These are phyloP conservation scores for Diaporthe destruens DNA, from an alignment of 2,329 filamentous ascomycete species.

Conservation along the genomic window DNA sequence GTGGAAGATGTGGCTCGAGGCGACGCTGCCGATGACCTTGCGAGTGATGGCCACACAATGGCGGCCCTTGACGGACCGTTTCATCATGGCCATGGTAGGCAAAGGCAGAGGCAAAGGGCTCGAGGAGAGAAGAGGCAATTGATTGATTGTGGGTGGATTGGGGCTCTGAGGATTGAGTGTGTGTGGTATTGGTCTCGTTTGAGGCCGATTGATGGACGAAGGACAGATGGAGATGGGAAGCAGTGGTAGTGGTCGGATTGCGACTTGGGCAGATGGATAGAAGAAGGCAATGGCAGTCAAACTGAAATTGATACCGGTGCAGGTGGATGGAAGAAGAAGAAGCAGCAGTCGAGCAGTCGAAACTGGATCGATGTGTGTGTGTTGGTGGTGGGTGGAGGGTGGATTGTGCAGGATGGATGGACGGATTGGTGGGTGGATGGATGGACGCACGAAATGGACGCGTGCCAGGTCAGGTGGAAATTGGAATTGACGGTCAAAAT, in stretches of 20 bases:
- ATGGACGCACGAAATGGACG: no score
- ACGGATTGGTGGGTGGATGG: no score
- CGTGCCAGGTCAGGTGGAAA: no score
- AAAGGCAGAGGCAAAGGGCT: no score
- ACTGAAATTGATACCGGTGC: background rate
- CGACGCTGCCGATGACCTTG: background rate
- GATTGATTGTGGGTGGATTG: background rate
- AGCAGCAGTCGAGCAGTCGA: no score
- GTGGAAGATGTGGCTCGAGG: no score
- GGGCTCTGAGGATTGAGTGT: background rate
- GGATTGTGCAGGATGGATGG: no score
- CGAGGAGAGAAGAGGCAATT: background rate
- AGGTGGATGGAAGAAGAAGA: background rate
- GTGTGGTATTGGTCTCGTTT: background rate
- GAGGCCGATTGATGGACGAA: background rate
- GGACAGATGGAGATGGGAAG: background rate
- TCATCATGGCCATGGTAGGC: background rate
- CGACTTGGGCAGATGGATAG: background rate
- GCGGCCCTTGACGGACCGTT: background rate
- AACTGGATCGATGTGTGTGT: no score
- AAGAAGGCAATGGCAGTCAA: background rate
- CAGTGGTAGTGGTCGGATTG: background rate
- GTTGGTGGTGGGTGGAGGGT: no score
- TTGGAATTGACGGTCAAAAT: no score
- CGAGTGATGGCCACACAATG: background rate